phyloP scores from a whole-genome alignment of 2,329 filamentous ascomycete genomes.

The Gnomoniopsis smithogilvyi region DNA sequence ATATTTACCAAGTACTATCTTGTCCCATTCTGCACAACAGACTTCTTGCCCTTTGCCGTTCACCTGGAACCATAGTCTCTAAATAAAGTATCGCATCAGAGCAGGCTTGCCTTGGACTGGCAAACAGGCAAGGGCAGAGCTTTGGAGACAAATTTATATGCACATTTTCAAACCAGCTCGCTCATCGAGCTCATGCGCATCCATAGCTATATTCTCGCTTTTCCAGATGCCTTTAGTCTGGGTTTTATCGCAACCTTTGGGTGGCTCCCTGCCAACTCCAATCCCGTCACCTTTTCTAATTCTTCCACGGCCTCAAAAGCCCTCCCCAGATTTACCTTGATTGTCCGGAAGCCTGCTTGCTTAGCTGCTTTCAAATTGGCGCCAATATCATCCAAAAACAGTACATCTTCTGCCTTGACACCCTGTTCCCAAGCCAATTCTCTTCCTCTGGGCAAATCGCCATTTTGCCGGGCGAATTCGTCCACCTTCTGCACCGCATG shows the following conservation, averaged over 20 bases:
- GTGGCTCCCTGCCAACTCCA: constrained; percentile 57
- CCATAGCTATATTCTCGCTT: constrained; percentile 40
- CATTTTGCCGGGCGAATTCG: constrained; percentile 55
- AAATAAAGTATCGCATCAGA: too few species aligned
- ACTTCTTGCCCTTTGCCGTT: too few species aligned
- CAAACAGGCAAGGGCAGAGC: too few species aligned
- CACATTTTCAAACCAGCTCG: too few species aligned
- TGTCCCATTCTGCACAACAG: too few species aligned
- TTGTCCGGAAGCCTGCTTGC: constrained; percentile 71
- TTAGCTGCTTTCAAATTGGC: constrained; percentile 83
- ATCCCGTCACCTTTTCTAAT: constrained; percentile 71
- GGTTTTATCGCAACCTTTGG: constrained; percentile 46
- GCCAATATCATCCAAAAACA: constrained; percentile 94
- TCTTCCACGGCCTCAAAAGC: constrained; percentile 78
- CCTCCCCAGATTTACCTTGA: constrained; percentile 79
- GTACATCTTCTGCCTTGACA: constrained; percentile 63
- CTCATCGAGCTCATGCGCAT: neutral
- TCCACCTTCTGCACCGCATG: constrained; percentile 67
- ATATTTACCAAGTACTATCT: too few species aligned
- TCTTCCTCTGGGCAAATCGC: constrained; percentile 34
- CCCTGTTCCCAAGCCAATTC: constrained; percentile 44
- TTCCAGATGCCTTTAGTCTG: constrained; percentile 26
- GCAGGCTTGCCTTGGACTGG: too few species aligned
- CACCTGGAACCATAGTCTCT: too few species aligned
- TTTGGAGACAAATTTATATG: too few species aligned